phyloP scores from a whole-genome alignment of 2,329 filamentous ascomycete species.

The Pleurostoma richardsiae region DNA sequence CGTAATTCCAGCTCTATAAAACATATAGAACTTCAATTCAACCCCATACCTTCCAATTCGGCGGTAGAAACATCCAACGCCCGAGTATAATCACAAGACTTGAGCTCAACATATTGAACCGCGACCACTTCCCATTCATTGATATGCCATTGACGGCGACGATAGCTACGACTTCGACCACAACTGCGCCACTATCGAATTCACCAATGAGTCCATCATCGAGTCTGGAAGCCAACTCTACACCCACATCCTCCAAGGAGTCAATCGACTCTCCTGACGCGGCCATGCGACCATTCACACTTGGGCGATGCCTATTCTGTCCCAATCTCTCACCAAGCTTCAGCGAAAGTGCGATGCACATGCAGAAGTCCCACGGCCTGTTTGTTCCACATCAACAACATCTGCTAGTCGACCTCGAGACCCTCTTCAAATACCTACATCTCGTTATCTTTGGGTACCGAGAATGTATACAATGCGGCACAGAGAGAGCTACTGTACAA shows the following conservation, averaged over 20 bases:
- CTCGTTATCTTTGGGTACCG: constrained; percentile 40
- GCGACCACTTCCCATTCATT: constrained; percentile 2
- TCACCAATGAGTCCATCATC: constrained; percentile 12
- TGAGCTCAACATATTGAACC: constrained; percentile 4
- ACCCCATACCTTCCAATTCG: neutral
- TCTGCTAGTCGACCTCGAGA: constrained; percentile 39
- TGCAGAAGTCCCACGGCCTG: constrained; percentile 42
- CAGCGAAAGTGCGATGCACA: constrained; percentile 36
- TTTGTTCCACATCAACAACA: constrained; percentile 30
- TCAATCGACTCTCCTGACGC: neutral
- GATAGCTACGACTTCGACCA: constrained; percentile 1
- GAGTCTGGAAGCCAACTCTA: constrained; percentile 3
- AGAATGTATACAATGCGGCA: constrained; percentile 47
- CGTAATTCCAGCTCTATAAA: neutral
- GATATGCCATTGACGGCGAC: constrained; percentile 9
- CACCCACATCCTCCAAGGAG: constrained; percentile 3
- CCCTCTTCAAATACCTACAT: constrained; percentile 40
- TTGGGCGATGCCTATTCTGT: constrained; percentile 38
- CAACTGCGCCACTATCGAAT: constrained; percentile 1
- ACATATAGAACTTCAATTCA: neutral
- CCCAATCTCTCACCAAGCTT: constrained; percentile 19
- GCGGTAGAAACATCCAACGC: constrained; percentile 4
- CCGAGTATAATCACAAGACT: constrained; percentile 3
- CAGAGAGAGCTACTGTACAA: constrained; percentile 30
- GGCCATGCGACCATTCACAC: constrained; percentile 13